phyloP scores from a whole-genome alignment of 148 eudicot genomes.

The Rhododendron simsii region DNA sequence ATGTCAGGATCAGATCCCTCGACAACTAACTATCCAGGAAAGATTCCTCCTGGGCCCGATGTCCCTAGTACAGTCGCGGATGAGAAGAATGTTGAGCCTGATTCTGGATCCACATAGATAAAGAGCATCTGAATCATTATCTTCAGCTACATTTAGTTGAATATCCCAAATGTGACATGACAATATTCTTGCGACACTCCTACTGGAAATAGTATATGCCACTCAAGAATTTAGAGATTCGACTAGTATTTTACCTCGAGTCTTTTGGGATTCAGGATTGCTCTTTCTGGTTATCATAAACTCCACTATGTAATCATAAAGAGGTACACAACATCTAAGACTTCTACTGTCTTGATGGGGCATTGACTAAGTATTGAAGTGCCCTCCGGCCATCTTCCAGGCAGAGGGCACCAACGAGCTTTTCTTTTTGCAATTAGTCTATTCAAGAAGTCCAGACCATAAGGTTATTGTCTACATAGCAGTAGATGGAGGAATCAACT shows the following conservation, averaged over 20 bases:
- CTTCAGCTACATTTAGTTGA: background rate
- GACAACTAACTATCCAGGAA: conserved; percentile 67
- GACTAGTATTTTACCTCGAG: background rate
- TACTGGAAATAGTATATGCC: background rate
- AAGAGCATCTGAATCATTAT: background rate
- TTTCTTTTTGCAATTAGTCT: background rate
- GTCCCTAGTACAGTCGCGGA: conserved; percentile 47
- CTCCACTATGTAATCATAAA: background rate
- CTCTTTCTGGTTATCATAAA: background rate
- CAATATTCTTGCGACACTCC: background rate
- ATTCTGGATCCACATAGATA: conserved; percentile 8
- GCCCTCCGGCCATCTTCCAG: background rate
- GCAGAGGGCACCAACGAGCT: background rate
- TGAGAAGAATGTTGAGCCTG: conserved; percentile 22
- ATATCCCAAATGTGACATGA: background rate
- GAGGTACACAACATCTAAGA: background rate
- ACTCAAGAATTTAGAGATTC: background rate
- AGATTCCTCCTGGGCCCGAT: conserved; percentile 66
- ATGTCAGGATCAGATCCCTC: conserved; percentile 55
- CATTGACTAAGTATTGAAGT: background rate
- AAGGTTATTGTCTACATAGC: background rate
- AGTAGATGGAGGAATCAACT: background rate
- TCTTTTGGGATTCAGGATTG: background rate
- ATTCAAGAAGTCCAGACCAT: background rate
- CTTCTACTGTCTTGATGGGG: background rate